A percentile compares a stretch with the other conserved stretches of the same genome.
Conservation (phyloP, 768 basidiomycete species). For the Ramaria sp. region DNA sequence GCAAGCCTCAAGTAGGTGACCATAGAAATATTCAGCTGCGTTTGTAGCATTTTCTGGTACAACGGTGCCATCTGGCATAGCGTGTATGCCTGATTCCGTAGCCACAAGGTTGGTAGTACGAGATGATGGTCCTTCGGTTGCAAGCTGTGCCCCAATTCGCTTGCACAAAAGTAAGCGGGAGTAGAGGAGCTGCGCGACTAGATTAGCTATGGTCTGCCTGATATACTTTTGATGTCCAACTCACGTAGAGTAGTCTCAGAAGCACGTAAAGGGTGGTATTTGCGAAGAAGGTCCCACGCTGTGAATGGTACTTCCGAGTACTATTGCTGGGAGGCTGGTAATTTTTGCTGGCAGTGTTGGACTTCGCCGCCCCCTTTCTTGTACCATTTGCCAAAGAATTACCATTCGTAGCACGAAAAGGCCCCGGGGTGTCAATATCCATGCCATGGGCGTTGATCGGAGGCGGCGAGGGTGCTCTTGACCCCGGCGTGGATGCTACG, state of each 20-base stretch:
- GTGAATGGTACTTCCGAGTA: slow-evolving; percentile 2
- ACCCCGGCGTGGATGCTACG: slow-evolving; percentile 43
- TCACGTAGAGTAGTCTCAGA: slow-evolving; percentile 77
- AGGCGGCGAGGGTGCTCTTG: slow-evolving; percentile 44
- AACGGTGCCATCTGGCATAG: neutral
- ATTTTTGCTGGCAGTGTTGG: neutral
- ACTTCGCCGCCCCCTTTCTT: neutral
- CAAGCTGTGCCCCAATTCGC: slow-evolving; percentile 42
- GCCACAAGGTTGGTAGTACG: slow-evolving; percentile 24
- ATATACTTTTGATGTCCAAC: slow-evolving; percentile 16
- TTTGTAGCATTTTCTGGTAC: slow-evolving; percentile 17
- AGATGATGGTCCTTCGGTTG: slow-evolving; percentile 9
- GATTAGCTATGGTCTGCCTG: neutral
- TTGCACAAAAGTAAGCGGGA: slow-evolving; percentile 76
- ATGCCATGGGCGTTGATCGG: neutral
- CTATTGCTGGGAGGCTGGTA: slow-evolving; percentile 3
- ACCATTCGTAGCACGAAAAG: neutral
- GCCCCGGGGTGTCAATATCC: neutral
- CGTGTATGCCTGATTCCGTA: slow-evolving; percentile 26
- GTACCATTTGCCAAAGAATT: neutral
- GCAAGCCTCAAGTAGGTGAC: slow-evolving; percentile 73
- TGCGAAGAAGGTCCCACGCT: slow-evolving; percentile 58
- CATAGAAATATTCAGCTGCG: slow-evolving; percentile 64
- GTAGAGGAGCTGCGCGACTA: slow-evolving; percentile 55
- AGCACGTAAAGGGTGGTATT: slow-evolving; percentile 86